phyloP scores from a whole-genome alignment of 2,329 filamentous ascomycete genomes.

The Diaporthe citri region DNA sequence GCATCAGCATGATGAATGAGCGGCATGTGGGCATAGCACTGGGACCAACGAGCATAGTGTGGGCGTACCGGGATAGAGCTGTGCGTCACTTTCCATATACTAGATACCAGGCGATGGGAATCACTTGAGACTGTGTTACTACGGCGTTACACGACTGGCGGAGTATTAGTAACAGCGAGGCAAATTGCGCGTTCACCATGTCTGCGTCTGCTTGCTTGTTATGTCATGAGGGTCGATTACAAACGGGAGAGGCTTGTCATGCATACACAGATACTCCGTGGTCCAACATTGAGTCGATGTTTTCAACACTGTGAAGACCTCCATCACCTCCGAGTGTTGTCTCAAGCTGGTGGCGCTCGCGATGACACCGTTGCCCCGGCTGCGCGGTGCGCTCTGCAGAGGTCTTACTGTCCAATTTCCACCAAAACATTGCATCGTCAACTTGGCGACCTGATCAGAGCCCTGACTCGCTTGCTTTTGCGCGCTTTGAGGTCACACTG shows the following conservation, averaged over 20 bases:
- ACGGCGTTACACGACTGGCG: background rate
- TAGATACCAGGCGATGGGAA: conserved; percentile 7
- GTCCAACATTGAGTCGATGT: background rate
- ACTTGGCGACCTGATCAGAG: background rate
- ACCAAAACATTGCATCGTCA: background rate
- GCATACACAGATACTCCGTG: background rate
- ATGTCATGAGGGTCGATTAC: background rate
- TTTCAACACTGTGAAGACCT: background rate
- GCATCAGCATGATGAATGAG: background rate
- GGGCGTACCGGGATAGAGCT: conserved; percentile 29
- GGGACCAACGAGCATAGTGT: background rate
- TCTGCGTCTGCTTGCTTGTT: background rate
- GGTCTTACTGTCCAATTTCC: conserved; percentile 7
- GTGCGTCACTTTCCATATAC: background rate
- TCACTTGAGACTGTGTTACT: background rate
- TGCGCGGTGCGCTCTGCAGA: background rate
- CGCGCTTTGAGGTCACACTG: background rate
- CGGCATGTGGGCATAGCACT: background rate
- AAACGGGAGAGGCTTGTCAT: background rate
- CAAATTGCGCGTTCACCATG: background rate
- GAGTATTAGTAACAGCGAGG: background rate
- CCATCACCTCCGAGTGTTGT: background rate
- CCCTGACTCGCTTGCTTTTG: conserved; percentile 9
- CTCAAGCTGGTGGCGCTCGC: background rate
- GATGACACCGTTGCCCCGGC: background rate